A percentile compares a stretch with the other conserved stretches of the same genome.
Conservation (phyloP, 495 filamentous ascomycete genomes). For the Trichoderma asperelloides region DNA sequence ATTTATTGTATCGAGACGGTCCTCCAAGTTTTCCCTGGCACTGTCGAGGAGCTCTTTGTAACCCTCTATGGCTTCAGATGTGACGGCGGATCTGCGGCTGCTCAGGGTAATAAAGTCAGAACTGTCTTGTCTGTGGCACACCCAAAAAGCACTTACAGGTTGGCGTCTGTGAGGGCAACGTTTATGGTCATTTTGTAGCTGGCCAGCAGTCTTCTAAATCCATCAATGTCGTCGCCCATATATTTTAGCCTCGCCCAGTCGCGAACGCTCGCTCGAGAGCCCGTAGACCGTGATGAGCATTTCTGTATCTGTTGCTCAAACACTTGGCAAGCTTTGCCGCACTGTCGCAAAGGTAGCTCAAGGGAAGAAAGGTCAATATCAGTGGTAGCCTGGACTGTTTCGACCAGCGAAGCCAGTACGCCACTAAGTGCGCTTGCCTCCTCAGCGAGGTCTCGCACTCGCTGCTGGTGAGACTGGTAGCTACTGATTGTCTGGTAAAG, state of each 20-base stretch:
- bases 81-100: background rate
- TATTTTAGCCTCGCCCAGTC: conserved; percentile 1
- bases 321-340: background rate
- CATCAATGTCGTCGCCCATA: background rate
- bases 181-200: conserved; percentile 2
- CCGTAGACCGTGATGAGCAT: background rate
- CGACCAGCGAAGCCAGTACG: conserved; percentile 26
- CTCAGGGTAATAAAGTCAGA: background rate
- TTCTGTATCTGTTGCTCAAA: conserved; percentile 2
- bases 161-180: background rate
- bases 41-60: background rate
- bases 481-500: conserved; percentile 34
- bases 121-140: background rate
- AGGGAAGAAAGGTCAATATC: background rate
- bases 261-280: background rate
- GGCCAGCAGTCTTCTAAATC: background rate
- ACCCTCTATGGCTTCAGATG: background rate
- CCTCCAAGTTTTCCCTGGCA: conserved; percentile 1
- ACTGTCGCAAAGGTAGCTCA: background rate
- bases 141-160: background rate
- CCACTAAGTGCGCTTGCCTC: conserved; percentile 32
- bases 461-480: conserved; percentile 28
- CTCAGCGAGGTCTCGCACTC: conserved; percentile 30
- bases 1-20: background rate
- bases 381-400: conserved; percentile 13